Conservation (phyloP, 2,329 filamentous ascomycete genomes). For the Keithomyces neogunnii region DNA sequence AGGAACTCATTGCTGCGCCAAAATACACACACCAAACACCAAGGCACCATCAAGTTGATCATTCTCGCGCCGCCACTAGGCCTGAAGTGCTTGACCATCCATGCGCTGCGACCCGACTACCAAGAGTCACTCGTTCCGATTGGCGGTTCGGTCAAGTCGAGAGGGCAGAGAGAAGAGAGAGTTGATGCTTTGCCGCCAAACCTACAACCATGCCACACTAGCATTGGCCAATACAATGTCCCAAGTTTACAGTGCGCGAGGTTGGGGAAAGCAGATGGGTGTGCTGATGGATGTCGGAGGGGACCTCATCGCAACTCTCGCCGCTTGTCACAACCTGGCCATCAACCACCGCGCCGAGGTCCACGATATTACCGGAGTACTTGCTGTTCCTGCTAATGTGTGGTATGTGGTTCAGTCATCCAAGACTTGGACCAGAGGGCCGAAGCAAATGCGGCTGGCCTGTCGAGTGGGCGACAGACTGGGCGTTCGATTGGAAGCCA, state of each 20-base stretch:
- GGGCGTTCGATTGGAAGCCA: background rate
- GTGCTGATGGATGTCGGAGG: background rate
- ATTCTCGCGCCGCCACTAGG: background rate
- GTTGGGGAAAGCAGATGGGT: background rate
- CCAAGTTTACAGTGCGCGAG: background rate
- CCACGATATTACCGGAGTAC: too few relatives aligned
- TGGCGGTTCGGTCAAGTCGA: background rate
- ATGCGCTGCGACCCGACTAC: background rate
- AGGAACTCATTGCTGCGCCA: too few relatives aligned
- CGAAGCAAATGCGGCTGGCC: too few relatives aligned
- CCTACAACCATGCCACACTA: background rate
- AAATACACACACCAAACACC: background rate
- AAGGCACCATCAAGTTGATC: background rate
- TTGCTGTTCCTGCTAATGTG: too few relatives aligned
- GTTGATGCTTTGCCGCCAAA: background rate
- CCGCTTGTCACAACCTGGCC: too few relatives aligned
- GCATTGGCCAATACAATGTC: background rate
- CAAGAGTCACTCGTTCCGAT: background rate
- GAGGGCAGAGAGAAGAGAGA: background rate
- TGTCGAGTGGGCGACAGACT: background rate
- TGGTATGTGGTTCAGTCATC: too few relatives aligned
- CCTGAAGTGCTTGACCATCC: background rate
- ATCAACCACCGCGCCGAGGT: too few relatives aligned
- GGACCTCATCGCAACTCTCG: too few relatives aligned
- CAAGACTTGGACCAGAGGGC: too few relatives aligned